Evolutionary conservation across 2,329 filamentous ascomycete genomes (phyloP), one percentile per base, ranked within the genome.

Genomic region (Orbilia blumenaviensis): DNA sequence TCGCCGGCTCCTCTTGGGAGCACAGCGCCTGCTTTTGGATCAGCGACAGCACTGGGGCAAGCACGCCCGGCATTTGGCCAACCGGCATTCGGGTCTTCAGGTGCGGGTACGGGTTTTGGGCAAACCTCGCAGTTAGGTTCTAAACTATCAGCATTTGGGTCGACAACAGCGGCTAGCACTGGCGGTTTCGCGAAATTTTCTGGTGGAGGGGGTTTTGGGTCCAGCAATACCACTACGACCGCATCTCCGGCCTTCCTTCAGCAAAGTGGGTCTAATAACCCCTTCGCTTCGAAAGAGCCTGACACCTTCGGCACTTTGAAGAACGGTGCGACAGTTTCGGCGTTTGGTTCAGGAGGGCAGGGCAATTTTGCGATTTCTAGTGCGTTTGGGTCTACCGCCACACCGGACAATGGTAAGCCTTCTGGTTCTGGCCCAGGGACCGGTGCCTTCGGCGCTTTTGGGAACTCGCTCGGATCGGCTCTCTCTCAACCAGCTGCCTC

Each of bases 61-160:
- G 36, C 36, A 14, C 68, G 66, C 8, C 36, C 78, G 8, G 67
- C 78, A 9, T 80, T 80, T 78, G 78, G 78, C 9, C 73, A 79
- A 42, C 12, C 73, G 2, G 44, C 48, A 2, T 78, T 79, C 44
- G 78, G 78, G n/a, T 71, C 68, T 41, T 21, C 77, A 1, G 42
- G 50, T 41, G 44, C 61, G 62, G 54, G 72, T 8, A 56, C 77
- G 48, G 69, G 78, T 3, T 80, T 80, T 52, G 78, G 78, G 7
- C 56, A 78, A 38, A 50, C 80, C 50, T 77, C 82, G 67, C 79
- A 83, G 75, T 81, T 69, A 6, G 73, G 73, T 5, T 66, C 73
- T 6, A 77, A 77, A 29, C 60, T 66, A 29, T 83, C 85, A 50
- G 81, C 84, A 2, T 89, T 89, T 80, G 88, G 88, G 10, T 74